Percentiles rank a stretch among this genome's conserved stretches.
These are phyloP conservation scores for Monascus purpureus DNA, from an alignment of 495 filamentous ascomycete species.

Conservation along the genomic window DNA sequence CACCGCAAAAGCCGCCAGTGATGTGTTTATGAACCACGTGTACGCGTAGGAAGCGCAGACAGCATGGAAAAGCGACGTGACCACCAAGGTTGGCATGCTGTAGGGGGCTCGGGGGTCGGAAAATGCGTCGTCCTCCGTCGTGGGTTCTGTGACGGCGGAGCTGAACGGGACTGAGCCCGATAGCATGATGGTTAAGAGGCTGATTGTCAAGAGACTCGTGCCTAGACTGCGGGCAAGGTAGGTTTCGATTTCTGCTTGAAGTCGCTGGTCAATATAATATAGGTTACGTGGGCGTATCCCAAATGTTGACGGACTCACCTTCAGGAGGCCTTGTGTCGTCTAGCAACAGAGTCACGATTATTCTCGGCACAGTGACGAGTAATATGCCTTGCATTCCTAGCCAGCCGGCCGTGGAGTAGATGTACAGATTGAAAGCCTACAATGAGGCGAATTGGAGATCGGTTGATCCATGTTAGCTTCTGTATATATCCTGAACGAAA, in stretches of 20 bases:
- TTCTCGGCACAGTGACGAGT: conserved; percentile 48
- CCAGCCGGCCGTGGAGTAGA: conserved; percentile 52
- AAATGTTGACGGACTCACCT: conserved; percentile 34
- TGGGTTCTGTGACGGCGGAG: conserved; percentile 26
- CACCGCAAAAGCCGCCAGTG: conserved; percentile 39
- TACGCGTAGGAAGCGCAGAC: conserved; percentile 54
- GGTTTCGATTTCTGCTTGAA: conserved; percentile 43
- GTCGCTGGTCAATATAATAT: not conserved
- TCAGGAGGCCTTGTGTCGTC: conserved; percentile 42
- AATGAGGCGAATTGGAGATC: too few relatives aligned
- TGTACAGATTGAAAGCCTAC: conserved; percentile 58
- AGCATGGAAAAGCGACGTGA: conserved; percentile 53
- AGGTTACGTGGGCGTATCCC: too few relatives aligned
- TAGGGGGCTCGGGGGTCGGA: conserved; percentile 51
- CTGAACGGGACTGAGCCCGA: conserved; percentile 65
- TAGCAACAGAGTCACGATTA: conserved; percentile 49
- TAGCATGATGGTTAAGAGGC: conserved; percentile 49
- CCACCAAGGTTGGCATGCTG: conserved; percentile 48
- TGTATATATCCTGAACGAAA: too few relatives aligned
- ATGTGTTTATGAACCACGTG: conserved; percentile 39
- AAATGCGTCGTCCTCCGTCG: conserved; percentile 22
- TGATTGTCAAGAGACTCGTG: conserved; percentile 50
- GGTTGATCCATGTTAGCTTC: too few relatives aligned
- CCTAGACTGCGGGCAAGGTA: conserved; percentile 64
- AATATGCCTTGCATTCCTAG: conserved; percentile 51